Conservation (phyloP, 169 alveolate species). For the Plasmodium vinckei region DNA sequence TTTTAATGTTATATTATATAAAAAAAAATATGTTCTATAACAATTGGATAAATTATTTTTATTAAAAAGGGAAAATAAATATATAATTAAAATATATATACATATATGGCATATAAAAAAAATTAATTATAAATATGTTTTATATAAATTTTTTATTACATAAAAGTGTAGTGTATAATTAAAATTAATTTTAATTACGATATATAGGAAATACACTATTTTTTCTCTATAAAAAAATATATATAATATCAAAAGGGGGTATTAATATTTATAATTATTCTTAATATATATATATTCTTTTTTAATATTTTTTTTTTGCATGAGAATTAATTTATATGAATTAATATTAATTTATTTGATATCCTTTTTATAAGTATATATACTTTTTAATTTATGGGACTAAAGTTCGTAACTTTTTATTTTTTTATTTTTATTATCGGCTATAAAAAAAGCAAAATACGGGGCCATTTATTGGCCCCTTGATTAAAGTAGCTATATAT, state of each 20-base stretch:
- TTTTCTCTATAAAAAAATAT: too few species aligned
- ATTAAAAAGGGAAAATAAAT: too few species aligned
- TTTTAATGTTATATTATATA: too few species aligned
- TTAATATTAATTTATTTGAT: slow-evolving; percentile 26
- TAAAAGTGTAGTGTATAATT: too few species aligned
- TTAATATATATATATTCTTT: slow-evolving; percentile 2
- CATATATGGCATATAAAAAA: too few species aligned
- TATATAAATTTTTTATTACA: too few species aligned
- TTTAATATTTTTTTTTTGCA: not conserved
- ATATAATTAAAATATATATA: too few species aligned
- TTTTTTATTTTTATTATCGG: not conserved
- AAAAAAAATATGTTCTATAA: too few species aligned
- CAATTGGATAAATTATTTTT: too few species aligned
- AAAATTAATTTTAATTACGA: too few species aligned
- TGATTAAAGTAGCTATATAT: not conserved
- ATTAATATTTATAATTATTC: not conserved
- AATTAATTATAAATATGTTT: too few species aligned
- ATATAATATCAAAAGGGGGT: too few species aligned
- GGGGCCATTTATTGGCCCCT: slow-evolving; percentile 75
- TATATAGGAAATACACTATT: not conserved
- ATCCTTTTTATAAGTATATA: slow-evolving; percentile 12
- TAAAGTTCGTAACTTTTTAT: slow-evolving; percentile 48
- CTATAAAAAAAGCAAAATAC: slow-evolving; percentile 4
- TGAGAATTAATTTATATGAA: slow-evolving; percentile 2
- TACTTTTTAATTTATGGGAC: slow-evolving; percentile 35